Conservation (phyloP, 352 stramenopile genomes). For the Phytophthora quininea region DNA sequence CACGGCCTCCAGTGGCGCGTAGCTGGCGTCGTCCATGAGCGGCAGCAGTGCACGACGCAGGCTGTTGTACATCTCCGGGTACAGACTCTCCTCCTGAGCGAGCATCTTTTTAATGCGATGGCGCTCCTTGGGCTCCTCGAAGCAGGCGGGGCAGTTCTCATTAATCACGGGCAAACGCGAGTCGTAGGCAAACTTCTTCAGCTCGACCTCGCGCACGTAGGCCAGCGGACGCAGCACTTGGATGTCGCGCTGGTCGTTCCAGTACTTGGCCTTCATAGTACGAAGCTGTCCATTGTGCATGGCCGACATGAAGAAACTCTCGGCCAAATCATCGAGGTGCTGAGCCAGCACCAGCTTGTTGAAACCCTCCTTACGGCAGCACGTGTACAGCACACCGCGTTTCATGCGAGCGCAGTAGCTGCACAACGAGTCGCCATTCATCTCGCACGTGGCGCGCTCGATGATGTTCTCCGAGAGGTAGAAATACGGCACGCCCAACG, state of each 20-base stretch:
- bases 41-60: slow-evolving; percentile 69
- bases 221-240: slow-evolving; percentile 96
- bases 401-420: slow-evolving; percentile 98
- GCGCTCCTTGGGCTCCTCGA: slow-evolving; percentile 97
- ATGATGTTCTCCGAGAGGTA: slow-evolving; percentile 96
- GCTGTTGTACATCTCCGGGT: slow-evolving; percentile 87
- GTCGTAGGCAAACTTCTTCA: slow-evolving; percentile 85
- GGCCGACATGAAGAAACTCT: slow-evolving; percentile 98
- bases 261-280: slow-evolving; percentile 99
- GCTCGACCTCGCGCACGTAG: slow-evolving; percentile 95
- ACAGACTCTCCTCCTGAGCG: slow-evolving; percentile 93
- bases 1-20: slow-evolving; percentile 61
- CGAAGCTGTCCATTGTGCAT: slow-evolving; percentile 98
- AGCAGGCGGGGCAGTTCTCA: slow-evolving; percentile 99
- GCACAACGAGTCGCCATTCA: slow-evolving; percentile 94
- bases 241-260: slow-evolving; percentile 94
- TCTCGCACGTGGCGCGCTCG: slow-evolving; percentile 83
- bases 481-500: slow-evolving; percentile 95
- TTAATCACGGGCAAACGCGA: slow-evolving; percentile 97
- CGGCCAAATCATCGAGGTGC: slow-evolving; percentile 97
- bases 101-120: slow-evolving; percentile 98
- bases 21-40: slow-evolving; percentile 84
- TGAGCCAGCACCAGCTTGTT: slow-evolving; percentile 96
- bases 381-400: slow-evolving; percentile 96
- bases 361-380: slow-evolving; percentile 92